Conservation (phyloP, 2,329 filamentous ascomycete species). For the Aspergillus alliaceus region DNA sequence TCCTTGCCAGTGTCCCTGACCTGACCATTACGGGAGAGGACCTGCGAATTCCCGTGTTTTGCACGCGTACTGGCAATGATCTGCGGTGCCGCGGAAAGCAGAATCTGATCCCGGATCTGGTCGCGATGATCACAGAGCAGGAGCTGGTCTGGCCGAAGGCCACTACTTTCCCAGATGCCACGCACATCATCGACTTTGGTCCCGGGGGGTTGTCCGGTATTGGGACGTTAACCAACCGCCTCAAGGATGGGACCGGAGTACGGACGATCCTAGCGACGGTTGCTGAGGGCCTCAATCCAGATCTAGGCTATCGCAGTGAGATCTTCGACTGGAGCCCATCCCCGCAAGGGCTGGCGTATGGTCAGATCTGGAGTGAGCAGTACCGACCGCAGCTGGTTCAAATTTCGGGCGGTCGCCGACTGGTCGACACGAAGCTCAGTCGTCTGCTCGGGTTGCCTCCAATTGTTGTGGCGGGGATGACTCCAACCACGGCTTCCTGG, state of each 20-base stretch:
- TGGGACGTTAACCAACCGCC: constrained; percentile 93
- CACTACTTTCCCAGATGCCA: constrained; percentile 91
- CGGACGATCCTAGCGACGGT: constrained; percentile 92
- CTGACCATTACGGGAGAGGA: constrained; percentile 71
- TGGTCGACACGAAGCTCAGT: constrained; percentile 97
- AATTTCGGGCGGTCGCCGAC: constrained; percentile 85
- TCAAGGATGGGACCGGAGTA: constrained; percentile 98
- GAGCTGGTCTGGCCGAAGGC: constrained; percentile 82
- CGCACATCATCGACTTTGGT: constrained; percentile 94
- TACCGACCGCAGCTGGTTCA: constrained; percentile 87
- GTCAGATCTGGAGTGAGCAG: constrained; percentile 86
- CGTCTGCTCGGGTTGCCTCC: constrained; percentile 79
- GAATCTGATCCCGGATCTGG: constrained; percentile 78
- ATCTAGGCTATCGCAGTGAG: constrained; percentile 95
- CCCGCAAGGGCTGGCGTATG: neutral
- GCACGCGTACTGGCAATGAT: constrained; percentile 87
- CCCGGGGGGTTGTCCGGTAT: constrained; percentile 96
- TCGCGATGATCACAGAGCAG: constrained; percentile 89
- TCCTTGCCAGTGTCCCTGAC: constrained; percentile 58
- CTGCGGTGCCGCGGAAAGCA: constrained; percentile 68
- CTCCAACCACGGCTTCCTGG: constrained; percentile 82
- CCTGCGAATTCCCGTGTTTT: constrained; percentile 82
- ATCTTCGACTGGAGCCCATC: constrained; percentile 93
- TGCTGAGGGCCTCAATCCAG: constrained; percentile 94
- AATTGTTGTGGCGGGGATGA: constrained; percentile 90